phyloP scores from a whole-genome alignment of 768 basidiomycete species.

The Zangia roseola region DNA sequence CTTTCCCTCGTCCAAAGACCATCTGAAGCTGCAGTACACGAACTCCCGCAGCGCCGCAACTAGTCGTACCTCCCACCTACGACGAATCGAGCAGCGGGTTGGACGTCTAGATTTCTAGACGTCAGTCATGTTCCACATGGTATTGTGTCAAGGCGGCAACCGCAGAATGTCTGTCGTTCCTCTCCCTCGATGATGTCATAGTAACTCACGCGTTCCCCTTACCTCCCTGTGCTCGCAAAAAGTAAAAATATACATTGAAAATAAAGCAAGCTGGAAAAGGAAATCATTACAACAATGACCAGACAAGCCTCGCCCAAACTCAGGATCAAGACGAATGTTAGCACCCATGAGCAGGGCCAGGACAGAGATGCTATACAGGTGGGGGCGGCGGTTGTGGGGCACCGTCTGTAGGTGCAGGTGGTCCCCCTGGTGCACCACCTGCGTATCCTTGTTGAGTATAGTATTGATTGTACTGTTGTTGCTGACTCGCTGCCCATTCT shows the following conservation, averaged over 20 bases:
- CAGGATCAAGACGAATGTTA: constrained; percentile 1
- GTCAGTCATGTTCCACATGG: no score
- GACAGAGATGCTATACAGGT: constrained; percentile 20
- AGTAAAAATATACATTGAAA: constrained; percentile 31
- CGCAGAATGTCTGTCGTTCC: no score
- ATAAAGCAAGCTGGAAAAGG: constrained; percentile 29
- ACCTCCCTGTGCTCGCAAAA: neutral
- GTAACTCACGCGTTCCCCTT: neutral
- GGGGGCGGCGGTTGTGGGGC: constrained; percentile 25
- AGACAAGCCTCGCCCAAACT: neutral
- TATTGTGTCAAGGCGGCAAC: no score
- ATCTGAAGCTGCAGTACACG: no score
- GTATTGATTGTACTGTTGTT: constrained; percentile 74
- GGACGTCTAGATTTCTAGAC: no score
- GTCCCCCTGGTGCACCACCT: constrained; percentile 20
- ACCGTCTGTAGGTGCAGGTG: constrained; percentile 25
- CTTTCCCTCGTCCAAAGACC: no score
- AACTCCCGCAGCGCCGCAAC: no score
- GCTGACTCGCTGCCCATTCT: constrained; percentile 66
- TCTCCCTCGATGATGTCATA: no score
- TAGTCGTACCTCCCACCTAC: no score
- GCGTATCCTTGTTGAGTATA: constrained; percentile 61
- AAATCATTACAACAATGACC: constrained; percentile 21
- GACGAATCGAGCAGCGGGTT: no score
- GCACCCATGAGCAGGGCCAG: neutral